Base-by-base conservation (phyloP, 2,329 filamentous ascomycete genomes). In the Chrysoporthe cubensis region DNA sequence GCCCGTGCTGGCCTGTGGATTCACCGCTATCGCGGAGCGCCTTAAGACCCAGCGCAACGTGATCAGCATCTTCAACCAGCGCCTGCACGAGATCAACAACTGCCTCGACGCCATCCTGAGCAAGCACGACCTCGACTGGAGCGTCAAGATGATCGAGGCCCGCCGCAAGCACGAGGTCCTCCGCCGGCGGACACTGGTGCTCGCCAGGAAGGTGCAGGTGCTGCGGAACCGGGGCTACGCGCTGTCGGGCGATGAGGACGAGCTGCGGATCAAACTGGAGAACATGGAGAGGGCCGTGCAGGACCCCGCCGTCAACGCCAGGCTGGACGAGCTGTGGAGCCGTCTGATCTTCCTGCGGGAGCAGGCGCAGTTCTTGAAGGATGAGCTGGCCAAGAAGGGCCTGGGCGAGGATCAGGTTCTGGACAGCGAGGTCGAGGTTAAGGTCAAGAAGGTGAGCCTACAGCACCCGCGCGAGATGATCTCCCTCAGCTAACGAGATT, bases 311-410 rank as follows among this genome's bases (percentile, higher is more conserved):
- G 84, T 95, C 66, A 87, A 87, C 48, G 92, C 91, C 2, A 83
- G 91, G 72, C 90, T 93, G 75, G 93, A 96, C 78, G 92, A 96
- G 81, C 88, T 96, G 57, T 96, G 92, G 92, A 93, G 92, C 71
- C 84, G 92, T 58, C 87, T 96, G 80, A 90, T 94, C 61, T 87
- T 90, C 48, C 81, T 96, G 60, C 84, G 91, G 71, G 91, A 91
- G 70, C 88, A 93, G 71, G 90, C 91, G 32, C 87, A 90, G 72
- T 86, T 88, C 73, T 79, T 96, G 72, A 90, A 90, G 75, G 88
- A 87, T 73, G 92, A 96, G 81, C 84, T 93, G 67, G 91, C 90
- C 76, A 90, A 88, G 79, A 82, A 90, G 65, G 87, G 88, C 2
- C 80, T 83, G 37, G 81, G 84, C 64, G 83, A 86, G 50, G 81